A percentile compares a stretch with the other conserved stretches of the same genome.
Conservation (phyloP, 306 rosid species). For the Senna tora region DNA sequence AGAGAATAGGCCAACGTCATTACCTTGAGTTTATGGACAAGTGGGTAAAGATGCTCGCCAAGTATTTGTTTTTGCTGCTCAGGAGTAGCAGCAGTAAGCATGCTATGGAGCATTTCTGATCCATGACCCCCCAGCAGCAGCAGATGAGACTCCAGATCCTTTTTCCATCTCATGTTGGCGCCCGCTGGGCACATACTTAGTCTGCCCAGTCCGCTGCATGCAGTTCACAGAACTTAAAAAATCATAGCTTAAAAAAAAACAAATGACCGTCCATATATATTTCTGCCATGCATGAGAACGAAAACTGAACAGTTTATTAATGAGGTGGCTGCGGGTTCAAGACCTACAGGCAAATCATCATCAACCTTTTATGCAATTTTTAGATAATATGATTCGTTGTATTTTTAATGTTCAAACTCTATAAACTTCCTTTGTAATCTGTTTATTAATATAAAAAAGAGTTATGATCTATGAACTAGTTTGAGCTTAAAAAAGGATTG, state of each 20-base stretch:
- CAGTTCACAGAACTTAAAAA: conserved; percentile 30
- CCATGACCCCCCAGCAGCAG: conserved; percentile 57
- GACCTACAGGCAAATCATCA: too few relatives aligned
- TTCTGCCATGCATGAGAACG: neutral
- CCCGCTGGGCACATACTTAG: conserved; percentile 53
- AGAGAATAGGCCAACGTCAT: conserved; percentile 19
- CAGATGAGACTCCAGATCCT: conserved; percentile 58
- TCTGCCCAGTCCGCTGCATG: conserved; percentile 61
- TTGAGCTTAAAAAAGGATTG: neutral
- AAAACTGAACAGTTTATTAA: neutral
- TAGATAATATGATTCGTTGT: too few relatives aligned
- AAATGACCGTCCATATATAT: neutral
- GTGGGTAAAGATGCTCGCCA: conserved; percentile 72
- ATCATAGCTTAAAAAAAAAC: conserved; percentile 25
- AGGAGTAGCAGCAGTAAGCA: conserved; percentile 77
- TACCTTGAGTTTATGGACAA: conserved; percentile 68
- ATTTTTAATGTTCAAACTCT: too few relatives aligned
- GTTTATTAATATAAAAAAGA: too few relatives aligned
- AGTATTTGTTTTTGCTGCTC: conserved; percentile 80
- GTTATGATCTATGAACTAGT: neutral
- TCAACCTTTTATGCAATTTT: too few relatives aligned
- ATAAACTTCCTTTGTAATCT: too few relatives aligned
- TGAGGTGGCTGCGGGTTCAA: neutral
- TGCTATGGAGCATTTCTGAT: conserved; percentile 65
- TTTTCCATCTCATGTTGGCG: conserved; percentile 54